Conservation (phyloP, 1,284 basidiomycete species). For the Malassezia cuniculi region DNA sequence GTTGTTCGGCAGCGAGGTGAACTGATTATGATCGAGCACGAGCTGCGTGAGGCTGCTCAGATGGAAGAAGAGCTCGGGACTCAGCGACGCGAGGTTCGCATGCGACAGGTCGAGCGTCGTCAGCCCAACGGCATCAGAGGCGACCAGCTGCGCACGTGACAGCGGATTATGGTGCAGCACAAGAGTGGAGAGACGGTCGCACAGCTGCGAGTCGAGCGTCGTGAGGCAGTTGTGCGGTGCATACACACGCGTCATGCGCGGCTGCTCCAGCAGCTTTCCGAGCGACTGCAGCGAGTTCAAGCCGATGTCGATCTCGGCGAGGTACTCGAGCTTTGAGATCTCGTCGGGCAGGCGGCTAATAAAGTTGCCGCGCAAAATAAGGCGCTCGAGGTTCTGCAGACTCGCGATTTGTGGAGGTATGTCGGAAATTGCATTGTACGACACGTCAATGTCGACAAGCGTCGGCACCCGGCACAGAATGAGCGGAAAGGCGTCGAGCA, state of each 20-base stretch:
- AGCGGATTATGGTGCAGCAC: slow-evolving; percentile 39
- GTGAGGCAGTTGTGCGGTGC: slow-evolving; percentile 40
- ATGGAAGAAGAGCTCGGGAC: slow-evolving; percentile 49
- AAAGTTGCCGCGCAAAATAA: slow-evolving; percentile 36
- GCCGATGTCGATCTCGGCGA: slow-evolving; percentile 37
- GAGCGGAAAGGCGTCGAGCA: slow-evolving; percentile 66
- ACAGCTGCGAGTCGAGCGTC: slow-evolving; percentile 27
- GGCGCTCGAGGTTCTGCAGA: slow-evolving; percentile 47
- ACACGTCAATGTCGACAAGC: slow-evolving; percentile 77
- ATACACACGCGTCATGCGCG: slow-evolving; percentile 27
- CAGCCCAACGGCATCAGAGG: slow-evolving; percentile 54
- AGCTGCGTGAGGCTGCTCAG: slow-evolving; percentile 31
- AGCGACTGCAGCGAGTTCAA: slow-evolving; percentile 35
- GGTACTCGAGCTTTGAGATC: slow-evolving; percentile 23
- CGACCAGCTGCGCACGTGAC: slow-evolving; percentile 27
- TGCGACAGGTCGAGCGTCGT: slow-evolving; percentile 76
- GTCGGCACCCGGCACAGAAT: slow-evolving; percentile 64
- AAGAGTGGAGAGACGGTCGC: slow-evolving; percentile 21
- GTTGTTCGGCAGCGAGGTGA: slow-evolving; percentile 69
- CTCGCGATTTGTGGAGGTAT: slow-evolving; percentile 69
- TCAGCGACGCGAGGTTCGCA: slow-evolving; percentile 74
- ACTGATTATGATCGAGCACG: slow-evolving; percentile 52
- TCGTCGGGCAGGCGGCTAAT: slow-evolving; percentile 30
- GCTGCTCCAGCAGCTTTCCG: slow-evolving; percentile 26
- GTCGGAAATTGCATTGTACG: slow-evolving; percentile 77